Evolutionary conservation across 2,329 filamentous ascomycete genomes (phyloP).

Genomic region (Neoscytalidium dimidiatum): DNA sequence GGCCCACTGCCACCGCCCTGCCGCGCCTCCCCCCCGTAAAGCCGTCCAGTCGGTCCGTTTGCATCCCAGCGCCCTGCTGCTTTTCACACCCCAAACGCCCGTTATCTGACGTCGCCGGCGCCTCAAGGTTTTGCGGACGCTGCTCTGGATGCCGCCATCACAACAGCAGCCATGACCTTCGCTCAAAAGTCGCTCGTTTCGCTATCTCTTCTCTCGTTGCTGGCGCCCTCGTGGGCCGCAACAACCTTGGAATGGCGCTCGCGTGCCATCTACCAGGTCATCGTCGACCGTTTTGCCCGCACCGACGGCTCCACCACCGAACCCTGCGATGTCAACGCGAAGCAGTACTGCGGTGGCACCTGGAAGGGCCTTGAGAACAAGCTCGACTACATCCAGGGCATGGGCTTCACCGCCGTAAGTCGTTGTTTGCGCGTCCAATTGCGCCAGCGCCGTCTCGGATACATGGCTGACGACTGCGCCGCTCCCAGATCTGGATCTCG

Average conservation of each 20-base stretch:
- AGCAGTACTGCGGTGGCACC: conserved; percentile 53
- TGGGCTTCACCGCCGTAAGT: conserved; percentile 49
- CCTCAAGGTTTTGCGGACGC: background rate
- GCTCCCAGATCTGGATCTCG: conserved; percentile 45
- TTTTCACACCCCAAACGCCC: background rate
- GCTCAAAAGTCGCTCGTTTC: conserved; percentile 21
- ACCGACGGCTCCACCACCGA: conserved; percentile 33
- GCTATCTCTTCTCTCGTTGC: conserved; percentile 24
- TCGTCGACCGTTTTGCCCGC: conserved; percentile 37
- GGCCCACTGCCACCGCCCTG: no score
- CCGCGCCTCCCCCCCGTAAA: background rate
- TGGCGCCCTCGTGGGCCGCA: conserved; percentile 25
- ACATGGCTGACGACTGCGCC: background rate
- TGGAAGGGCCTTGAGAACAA: conserved; percentile 51
- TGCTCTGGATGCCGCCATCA: background rate
- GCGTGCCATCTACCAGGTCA: conserved; percentile 38
- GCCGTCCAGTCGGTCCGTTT: background rate
- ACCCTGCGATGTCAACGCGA: conserved; percentile 31
- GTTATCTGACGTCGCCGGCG: background rate
- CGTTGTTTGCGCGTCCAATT: background rate
- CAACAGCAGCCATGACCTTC: conserved; percentile 21
- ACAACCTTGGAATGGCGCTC: conserved; percentile 38
- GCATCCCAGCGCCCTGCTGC: conserved; percentile 3
- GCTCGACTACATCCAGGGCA: conserved; percentile 53
- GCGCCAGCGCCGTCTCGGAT: background rate